Evolutionary conservation across 2,329 filamentous ascomycete genomes (phyloP).

Genomic region (Domatiomyces catenatus): DNA sequence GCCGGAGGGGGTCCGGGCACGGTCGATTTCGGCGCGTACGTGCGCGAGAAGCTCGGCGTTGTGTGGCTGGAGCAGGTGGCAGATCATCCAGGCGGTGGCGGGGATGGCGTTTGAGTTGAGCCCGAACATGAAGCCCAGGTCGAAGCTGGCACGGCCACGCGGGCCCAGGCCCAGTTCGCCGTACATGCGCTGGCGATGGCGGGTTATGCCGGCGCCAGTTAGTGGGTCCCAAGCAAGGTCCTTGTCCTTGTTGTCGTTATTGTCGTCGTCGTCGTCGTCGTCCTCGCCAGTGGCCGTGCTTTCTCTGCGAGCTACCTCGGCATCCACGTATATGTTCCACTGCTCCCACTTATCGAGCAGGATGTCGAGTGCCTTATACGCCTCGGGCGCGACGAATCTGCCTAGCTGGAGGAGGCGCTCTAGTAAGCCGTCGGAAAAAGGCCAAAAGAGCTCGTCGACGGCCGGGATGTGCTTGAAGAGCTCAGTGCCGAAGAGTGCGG

Average conservation of each 20-base stretch:
- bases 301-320: background rate
- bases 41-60: conserved; percentile 23
- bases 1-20: conserved; percentile 23
- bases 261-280: conserved; percentile 1
- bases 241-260: conserved; percentile 2
- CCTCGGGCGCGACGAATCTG: conserved; percentile 5
- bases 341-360: conserved; percentile 1
- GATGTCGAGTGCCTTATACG: conserved; percentile 6
- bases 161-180: conserved; percentile 8
- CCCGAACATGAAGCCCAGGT: conserved; percentile 24
- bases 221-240: conserved; percentile 12
- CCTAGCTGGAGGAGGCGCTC: conserved; percentile 11
- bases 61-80: conserved; percentile 26
- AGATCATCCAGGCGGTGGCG: conserved; percentile 29
- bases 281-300: background rate
- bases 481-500: conserved; percentile 26
- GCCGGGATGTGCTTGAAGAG: conserved; percentile 29
- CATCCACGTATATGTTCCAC: conserved; percentile 5
- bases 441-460: conserved; percentile 26
- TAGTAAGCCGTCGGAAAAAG: conserved; percentile 14
- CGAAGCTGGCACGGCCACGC: conserved; percentile 17
- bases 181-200: conserved; percentile 12
- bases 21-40: conserved; percentile 27
- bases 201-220: conserved; percentile 12
- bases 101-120: conserved; percentile 27